A percentile compares a stretch with the other conserved stretches of the same genome.
Conservation (phyloP, 148 eudicot genomes). For the Rhododendron vialii region DNA sequence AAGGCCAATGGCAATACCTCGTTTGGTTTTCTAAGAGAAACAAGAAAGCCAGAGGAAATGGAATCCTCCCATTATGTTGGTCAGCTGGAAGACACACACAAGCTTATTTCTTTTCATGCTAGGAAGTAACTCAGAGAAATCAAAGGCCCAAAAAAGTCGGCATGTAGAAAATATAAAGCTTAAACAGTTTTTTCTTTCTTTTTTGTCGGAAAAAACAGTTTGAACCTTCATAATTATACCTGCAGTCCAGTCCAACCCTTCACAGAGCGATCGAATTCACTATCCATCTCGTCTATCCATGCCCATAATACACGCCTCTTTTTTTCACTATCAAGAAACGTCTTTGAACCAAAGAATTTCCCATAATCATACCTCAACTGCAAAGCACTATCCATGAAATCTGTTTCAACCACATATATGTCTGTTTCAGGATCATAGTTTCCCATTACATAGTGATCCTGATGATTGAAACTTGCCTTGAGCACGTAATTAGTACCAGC, state of each 20-base stretch:
- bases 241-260: slow-evolving; percentile 30
- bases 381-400: background rate
- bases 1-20: background rate
- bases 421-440: slow-evolving; percentile 8
- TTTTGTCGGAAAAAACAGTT: background rate
- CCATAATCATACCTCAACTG: slow-evolving; percentile 25
- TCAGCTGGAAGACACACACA: background rate
- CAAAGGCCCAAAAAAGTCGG: too few species aligned
- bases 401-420: background rate
- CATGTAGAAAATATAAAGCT: too few species aligned
- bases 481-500: slow-evolving; percentile 10
- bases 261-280: slow-evolving; percentile 10
- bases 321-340: slow-evolving; percentile 7
- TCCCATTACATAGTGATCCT: slow-evolving; percentile 17
- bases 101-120: background rate
- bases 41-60: background rate
- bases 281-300: slow-evolving; percentile 22
- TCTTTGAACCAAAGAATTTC: slow-evolving; percentile 25
- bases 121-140: background rate
- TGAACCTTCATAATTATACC: slow-evolving; percentile 7
- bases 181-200: too few species aligned
- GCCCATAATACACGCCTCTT: slow-evolving; percentile 22
- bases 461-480: slow-evolving; percentile 10
- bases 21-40: background rate
- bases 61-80: background rate